Evolutionary conservation across 441 rosid species (phyloP), one percentile per base, ranked within the genome.

Genomic region (Gossypium trilobum): DNA sequence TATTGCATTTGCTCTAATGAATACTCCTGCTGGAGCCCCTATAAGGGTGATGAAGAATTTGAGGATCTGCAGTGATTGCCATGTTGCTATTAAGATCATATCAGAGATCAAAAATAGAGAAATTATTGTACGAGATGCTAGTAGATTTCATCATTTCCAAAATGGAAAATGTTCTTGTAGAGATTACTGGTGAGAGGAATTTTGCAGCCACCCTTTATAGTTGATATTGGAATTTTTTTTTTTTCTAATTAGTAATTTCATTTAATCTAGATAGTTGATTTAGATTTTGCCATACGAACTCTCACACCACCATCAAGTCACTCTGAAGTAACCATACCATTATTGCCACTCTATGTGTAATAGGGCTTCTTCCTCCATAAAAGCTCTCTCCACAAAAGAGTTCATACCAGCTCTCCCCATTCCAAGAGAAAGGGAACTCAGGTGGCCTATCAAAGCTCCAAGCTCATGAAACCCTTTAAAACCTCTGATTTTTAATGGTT

Each of bases 121-220:
- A 74, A 91, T 89, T 68, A 78, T 86, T n/a, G 89, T 91, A 10
- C 78, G 90, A 75, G 95, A 92, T 81, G 82, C 79, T 13, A 92
- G 92, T 75, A 82, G 98, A 77, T 92, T 92, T 77, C 97, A 92
- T 74, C 95, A 89, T 83, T 91, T 93, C 81, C 80, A 75, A 55
- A 61, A 84, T 23, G 91, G 92, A 11, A 81, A 81, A 74, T 93
- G 97, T 79, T 93, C 92, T 29, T 91, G 93, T 65, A 85, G 80
- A 31, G 96, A 88, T 84, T 93, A 87, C 74, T 92, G 96, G 95
- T 90, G 71, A 75, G 54, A 31, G 55, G 66, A 10, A 7, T 44
- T 13, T 27, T 13, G 11, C 70, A 44, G 16, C 3, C 5, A 6
- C 27, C 4, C 8, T 22, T 22, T 2, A 56, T 22, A 48, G 42